Evolutionary conservation across 345 rosid genomes (phyloP), one percentile per base, ranked within the genome.

Genomic region (Odontarrhena argentea): DNA sequence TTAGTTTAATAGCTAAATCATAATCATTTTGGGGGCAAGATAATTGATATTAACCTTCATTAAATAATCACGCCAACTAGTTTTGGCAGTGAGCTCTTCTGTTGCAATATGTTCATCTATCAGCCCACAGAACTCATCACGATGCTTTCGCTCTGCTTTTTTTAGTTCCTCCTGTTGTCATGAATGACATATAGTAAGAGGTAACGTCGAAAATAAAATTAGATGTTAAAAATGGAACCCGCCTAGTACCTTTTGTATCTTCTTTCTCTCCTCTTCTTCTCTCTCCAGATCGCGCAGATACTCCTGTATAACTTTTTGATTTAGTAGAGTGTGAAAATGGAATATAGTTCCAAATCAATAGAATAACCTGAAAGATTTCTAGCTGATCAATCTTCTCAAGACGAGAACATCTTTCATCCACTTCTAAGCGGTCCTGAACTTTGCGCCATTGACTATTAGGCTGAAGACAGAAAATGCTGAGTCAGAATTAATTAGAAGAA

Each of bases 381-480:
- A 94, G 68, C 51, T 92, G 96, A 28, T 94, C 96, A 24, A 91
- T 83, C 76, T 86, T 94, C 71, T 88, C 99, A 66, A 94, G 96
- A 51, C 88, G 79, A 36, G 81, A 84, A 77, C 99, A 94, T 74
- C 97, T 84, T 74, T 86, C 97, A 78, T 91, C 96, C 48, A 85
- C 82, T 84, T 87, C 99, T 78, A 94, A 80, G 43, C 86, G 91
- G 51, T 87, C 91, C 73, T 94, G 97, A 79, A 94, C 88, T 82
- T 94, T 94, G 65, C 97, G 86, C 99, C 99, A 94, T 68, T 94
- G 99, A 74, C 84, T 94, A 75, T 68, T 83, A 60, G 96, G 87
- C 99, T 94, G 70, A 51, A 65, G 54, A 67, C 18, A 12, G 66
- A 25, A 59, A 45, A 61, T 35, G 30, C 53, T 12, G 51, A 37